Conservation (phyloP, 768 basidiomycete genomes). For the Dioszegia aurantiaca region DNA sequence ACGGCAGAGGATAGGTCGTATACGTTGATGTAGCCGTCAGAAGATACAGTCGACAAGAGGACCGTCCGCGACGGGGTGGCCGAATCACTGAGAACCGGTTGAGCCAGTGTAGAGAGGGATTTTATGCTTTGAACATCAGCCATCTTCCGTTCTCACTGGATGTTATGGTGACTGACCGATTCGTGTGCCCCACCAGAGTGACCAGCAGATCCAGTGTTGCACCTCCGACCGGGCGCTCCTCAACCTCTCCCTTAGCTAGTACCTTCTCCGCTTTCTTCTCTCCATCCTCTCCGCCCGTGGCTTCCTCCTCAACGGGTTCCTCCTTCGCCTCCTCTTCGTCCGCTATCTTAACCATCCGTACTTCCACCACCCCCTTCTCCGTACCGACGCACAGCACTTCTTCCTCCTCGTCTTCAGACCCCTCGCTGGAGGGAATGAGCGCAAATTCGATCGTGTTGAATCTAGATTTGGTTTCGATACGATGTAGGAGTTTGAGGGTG, state of each 20-base stretch:
- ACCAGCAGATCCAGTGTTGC: constrained; percentile 53
- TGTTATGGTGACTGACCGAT: constrained; percentile 63
- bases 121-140: constrained; percentile 40
- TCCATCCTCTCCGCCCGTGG: constrained; percentile 29
- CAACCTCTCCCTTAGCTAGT: constrained; percentile 12
- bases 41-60: constrained; percentile 70
- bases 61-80: constrained; percentile 56
- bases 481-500: constrained; percentile 71
- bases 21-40: constrained; percentile 68
- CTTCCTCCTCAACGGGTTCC: constrained; percentile 27
- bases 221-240: constrained; percentile 21
- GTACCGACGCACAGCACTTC: constrained; percentile 72
- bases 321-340: constrained; percentile 33
- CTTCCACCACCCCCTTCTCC: constrained; percentile 81
- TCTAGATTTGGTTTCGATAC: constrained; percentile 72
- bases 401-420: constrained; percentile 4
- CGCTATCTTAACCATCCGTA: constrained; percentile 60
- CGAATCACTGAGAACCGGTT: constrained; percentile 15
- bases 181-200: constrained; percentile 73
- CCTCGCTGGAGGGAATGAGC: constrained; percentile 54
- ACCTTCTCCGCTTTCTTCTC: constrained; percentile 22
- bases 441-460: constrained; percentile 81
- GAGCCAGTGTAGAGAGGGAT: constrained; percentile 34
- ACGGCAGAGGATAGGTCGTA: constrained; percentile 43
- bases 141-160: neutral